Evolutionary conservation across 805 yeast species (phyloP), one percentile per base, ranked within the genome.

Genomic region (Nakazawaea ambrosiae): DNA sequence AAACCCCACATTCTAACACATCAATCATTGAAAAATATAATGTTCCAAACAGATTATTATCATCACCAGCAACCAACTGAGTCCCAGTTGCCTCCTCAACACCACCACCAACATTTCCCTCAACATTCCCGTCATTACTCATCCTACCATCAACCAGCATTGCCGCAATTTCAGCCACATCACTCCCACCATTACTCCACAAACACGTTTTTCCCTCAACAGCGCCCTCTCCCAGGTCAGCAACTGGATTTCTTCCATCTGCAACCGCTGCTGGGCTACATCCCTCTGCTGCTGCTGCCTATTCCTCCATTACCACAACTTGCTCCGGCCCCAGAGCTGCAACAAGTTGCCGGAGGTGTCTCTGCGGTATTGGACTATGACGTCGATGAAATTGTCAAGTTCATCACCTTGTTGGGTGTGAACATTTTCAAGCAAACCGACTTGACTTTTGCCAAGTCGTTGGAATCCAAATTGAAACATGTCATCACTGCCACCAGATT

Each of bases 401-500:
- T 86, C 50, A 65, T 87, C 34, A 69, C 87, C 35, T 76, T 88
- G 68, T 73, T 86, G 57, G 68, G 84, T 11, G 80, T 70, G 47
- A 81, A 86, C 22, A 67, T 82, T 53, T 68, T 81, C 52, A 75
- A 73, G 47, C 77, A 77, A 50, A 53, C 45, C 27, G 60, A 54
- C 50, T 11, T n/a, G n/a, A 22, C 24, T 14, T 14, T 23, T 12
- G 46, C 71, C 17, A 55, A 55, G 30, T 66, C 71, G 29, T 81
- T 84, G 57, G 75, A 70, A 48, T 63, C 65, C 42, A 76, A 76
- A 45, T 64, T 86, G 15, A 68, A 70, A 39, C 73, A 81, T 28
- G 89, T 90, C 2, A 65, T 90, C 43, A 70, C 79, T 40, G 94
- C 96, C 10, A 92, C 97, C 4, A 75, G 97, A 47, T 66, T 90